Base-by-base conservation (phyloP, 2,329 filamentous ascomycete genomes). In the Exutisphaerella laricina region DNA sequence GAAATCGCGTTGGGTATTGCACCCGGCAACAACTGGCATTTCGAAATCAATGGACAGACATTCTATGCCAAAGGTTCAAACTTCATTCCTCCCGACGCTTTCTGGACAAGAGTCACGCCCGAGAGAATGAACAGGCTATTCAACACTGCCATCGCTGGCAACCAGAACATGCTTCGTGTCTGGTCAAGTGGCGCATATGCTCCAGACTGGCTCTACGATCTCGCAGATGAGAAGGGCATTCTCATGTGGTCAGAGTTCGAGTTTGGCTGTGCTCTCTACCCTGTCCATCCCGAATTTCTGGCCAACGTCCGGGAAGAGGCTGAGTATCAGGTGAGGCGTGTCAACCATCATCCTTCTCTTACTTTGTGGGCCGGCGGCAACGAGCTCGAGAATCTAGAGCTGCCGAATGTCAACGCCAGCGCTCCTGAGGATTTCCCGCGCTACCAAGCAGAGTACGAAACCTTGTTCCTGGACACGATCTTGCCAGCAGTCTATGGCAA, bases 31-130 rank as follows among this genome's bases (percentile, higher is more conserved):
- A 75, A 78, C 58, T 78, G 78, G 77, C 77, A 82, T 55, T 82
- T 83, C 49, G 77, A 82, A 56, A 70, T 83, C 46, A 83, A 83
- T 46, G 78, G 79, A 1, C 70, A 76, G 36, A 72, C 77, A 9
- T 79, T 83, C 51, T 83, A 80, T 51, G 78, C 76, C 2, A 81
- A 81, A 55, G 79, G 78, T 3, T 78, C 74, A 13, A 81, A 82
- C 50, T 74, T 82, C 49, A 78, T 82, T 37, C 78, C 78, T 0
- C 77, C 76, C 0, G 78, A 81, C 56, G 70, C 71, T 2, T 82
- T 82, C 57, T 81, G 78, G 77, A 72, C 78, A 1, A 67, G 77
- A 31, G 77, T 82, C 4, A 80, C 75, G 0, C 58, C 66, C 17
- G 61, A 64, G 1, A 70, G 69, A 31, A 77, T 82, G 51, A 58